Evolutionary conservation across 768 basidiomycete genomes (phyloP).

Genomic region (Aureoboletus auriporus): DNA sequence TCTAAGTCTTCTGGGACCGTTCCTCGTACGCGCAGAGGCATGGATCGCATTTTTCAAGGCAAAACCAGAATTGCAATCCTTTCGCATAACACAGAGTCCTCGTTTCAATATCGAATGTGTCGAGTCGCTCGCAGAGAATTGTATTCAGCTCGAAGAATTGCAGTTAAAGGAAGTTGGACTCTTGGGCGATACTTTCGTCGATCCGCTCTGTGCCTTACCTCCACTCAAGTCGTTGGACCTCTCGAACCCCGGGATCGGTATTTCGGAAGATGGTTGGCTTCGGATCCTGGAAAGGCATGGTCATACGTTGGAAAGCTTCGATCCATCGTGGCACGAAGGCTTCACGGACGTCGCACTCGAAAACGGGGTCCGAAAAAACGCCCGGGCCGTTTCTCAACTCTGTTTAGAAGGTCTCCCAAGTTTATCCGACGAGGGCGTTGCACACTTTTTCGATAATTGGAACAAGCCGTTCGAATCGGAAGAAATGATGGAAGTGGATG

Average conservation of each 20-base stretch:
- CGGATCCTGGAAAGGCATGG: constrained; percentile 55
- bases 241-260: constrained; percentile 54
- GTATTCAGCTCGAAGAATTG: constrained; percentile 59
- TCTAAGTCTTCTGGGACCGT: constrained; percentile 83
- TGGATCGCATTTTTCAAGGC: constrained; percentile 76
- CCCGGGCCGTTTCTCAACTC: constrained; percentile 47
- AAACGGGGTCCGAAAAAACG: constrained; percentile 53
- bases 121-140: constrained; percentile 47
- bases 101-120: constrained; percentile 76
- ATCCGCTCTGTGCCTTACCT: constrained; percentile 37
- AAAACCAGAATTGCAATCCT: constrained; percentile 60
- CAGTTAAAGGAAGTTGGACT: constrained; percentile 76
- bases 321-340: constrained; percentile 65
- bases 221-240: constrained; percentile 63
- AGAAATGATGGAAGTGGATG: constrained; percentile 23
- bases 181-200: constrained; percentile 62
- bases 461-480: constrained; percentile 18
- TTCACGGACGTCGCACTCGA: constrained; percentile 60
- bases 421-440: constrained; percentile 69
- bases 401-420: constrained; percentile 51
- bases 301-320: constrained; percentile 49
- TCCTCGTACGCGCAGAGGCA: constrained; percentile 66
- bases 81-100: constrained; percentile 82
- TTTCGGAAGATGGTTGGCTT: constrained; percentile 52
- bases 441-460: constrained; percentile 64